Base-by-base conservation (phyloP, 805 yeast species). In the Kodamaea kakaduensis region DNA sequence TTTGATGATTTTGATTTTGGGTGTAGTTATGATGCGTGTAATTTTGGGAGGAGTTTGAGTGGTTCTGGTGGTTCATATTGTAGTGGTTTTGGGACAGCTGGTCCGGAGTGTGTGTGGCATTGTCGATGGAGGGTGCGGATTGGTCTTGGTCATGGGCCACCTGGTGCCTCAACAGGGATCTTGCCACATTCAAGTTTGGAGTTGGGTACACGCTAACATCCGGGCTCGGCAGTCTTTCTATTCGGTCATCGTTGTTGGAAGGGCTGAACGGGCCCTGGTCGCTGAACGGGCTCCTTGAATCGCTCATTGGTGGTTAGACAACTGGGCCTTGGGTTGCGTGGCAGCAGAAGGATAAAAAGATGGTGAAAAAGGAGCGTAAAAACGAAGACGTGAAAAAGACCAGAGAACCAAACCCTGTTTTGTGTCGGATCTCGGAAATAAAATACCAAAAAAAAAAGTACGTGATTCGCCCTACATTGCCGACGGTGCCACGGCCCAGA, bases 211-310 rank as follows among this genome's bases (percentile, higher is more conserved):
- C 29, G 29, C 29, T 26, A 5, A 26, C 29, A 4, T 26, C 17
- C 3, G 29, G 17, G 12, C 17, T 26, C 12, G 29, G 29, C 18
- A 14, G 29, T n/a, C 19, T 26, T 9, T 26, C 29, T 16, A 26
- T 15, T 14, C 16, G 17, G 3, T 26, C 29, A 5, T 26, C 19
- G 4, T 6, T 16, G 12, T 18, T 18, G 19, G 17, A 19, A 18
- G 29, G 29, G 12, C 19, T 19, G 10, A 26, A 26, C 15, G 29
- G 17, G 17, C 29, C 29, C 29, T 26, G 29, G 19, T 26, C 29
- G 29, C 12, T 26, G 19, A 26, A 26, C 17, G 29, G 29, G 29
- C 29, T 26, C 12, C 29, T 10, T n/a, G 19, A 14, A 26, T 26
- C 29, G 29, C 29, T 26, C 29, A 26, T 26, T 6, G 15, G 12